phyloP scores from a whole-genome alignment of 2,329 filamentous ascomycete species.

The Pseudocercospora macadamiae region DNA sequence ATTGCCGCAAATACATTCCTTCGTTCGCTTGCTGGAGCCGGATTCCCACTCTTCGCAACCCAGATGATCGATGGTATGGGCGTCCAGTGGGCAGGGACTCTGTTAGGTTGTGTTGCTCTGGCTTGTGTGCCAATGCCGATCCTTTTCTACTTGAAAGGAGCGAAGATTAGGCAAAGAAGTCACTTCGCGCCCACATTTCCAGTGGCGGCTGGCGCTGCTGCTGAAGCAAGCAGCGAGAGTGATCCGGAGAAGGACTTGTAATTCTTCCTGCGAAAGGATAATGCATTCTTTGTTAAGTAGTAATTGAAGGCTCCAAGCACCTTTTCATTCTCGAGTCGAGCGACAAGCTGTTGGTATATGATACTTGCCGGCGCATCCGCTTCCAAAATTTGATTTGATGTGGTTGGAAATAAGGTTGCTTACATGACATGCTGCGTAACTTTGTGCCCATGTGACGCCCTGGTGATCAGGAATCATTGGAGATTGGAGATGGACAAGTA shows the following conservation, averaged over 20 bases:
- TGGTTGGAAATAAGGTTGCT: no score
- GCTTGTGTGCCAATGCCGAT: constrained; percentile 49
- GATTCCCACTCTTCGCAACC: constrained; percentile 58
- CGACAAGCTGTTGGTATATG: no score
- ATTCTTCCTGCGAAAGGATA: no score
- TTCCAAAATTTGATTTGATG: no score
- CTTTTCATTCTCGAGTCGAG: no score
- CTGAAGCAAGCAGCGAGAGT: constrained; percentile 15
- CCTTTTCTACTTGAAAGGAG: constrained; percentile 48
- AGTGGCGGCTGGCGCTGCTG: constrained; percentile 19
- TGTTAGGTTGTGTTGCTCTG: constrained; percentile 50
- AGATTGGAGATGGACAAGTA: no score
- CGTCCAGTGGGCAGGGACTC: constrained; percentile 51
- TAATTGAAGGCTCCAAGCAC: no score
- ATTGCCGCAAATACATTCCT: constrained; percentile 61
- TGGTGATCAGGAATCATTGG: no score
- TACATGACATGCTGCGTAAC: no score
- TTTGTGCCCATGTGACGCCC: no score
- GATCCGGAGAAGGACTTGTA: constrained; percentile 16
- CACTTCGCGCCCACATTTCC: constrained; percentile 42
- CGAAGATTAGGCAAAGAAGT: constrained; percentile 45
- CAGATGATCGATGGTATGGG: constrained; percentile 60
- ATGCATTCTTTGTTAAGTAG: no score
- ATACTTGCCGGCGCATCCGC: no score
- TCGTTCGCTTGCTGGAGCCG: constrained; percentile 53